Percentiles rank a stretch among this genome's conserved stretches.
These are phyloP conservation scores for Penicillium silybi DNA, from an alignment of 495 filamentous ascomycete genomes.

Conservation along the genomic window DNA sequence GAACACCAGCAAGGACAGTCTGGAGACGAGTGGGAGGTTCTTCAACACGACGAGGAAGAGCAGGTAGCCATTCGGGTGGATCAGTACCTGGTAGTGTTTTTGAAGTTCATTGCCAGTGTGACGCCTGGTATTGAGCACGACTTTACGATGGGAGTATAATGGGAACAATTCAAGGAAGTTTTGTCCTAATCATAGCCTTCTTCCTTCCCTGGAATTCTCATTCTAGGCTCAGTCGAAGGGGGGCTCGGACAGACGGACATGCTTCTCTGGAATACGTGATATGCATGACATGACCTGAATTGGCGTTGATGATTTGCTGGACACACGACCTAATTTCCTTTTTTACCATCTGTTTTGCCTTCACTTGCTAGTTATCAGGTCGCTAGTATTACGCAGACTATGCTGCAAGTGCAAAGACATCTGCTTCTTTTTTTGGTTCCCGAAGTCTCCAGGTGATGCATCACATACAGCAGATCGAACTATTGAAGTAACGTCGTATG, in stretches of 20 bases:
- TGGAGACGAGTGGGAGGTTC: conserved; percentile 83
- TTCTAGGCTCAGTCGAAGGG: no score
- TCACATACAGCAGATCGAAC: neutral
- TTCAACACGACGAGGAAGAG: conserved; percentile 64
- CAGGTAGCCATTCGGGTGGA: conserved; percentile 92
- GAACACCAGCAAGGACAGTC: conserved; percentile 52
- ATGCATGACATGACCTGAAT: conserved; percentile 20
- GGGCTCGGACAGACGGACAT: neutral
- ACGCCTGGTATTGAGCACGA: conserved; percentile 97
- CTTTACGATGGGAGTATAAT: conserved; percentile 92
- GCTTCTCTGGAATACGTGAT: conserved; percentile 3
- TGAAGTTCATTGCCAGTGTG: conserved; percentile 97
- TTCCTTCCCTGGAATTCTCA: neutral
- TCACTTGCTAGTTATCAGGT: neutral
- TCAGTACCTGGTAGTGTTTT: conserved; percentile 95
- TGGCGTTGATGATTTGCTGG: conserved; percentile 20
- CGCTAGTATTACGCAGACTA: neutral
- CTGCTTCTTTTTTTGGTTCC: neutral
- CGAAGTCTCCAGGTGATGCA: neutral
- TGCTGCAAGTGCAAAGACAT: neutral
- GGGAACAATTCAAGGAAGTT: neutral
- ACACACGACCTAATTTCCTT: neutral
- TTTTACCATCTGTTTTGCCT: neutral
- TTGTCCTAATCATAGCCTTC: neutral
- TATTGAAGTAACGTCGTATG: neutral